A percentile compares a stretch with the other conserved stretches of the same genome.
Evolutionary conservation across 2,329 filamentous ascomycete genomes (phyloP).

Genomic region (Fusarium stilboides): DNA sequence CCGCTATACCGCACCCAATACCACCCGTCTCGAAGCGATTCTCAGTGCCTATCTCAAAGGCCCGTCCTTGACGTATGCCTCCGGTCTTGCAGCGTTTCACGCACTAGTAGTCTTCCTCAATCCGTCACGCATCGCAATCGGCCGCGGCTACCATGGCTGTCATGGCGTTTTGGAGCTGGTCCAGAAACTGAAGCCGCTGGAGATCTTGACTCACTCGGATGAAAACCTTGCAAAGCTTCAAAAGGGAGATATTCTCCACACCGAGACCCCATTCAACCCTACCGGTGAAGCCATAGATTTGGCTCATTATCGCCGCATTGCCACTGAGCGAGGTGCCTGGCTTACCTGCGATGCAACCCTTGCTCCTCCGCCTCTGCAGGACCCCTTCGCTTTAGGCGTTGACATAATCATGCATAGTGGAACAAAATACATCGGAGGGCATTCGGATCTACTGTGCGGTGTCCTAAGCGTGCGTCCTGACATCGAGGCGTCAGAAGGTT

Average conservation of each 20-base stretch:
- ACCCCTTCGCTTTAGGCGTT: conserved; percentile 85
- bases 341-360: conserved; percentile 93
- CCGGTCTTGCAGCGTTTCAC: conserved; percentile 89
- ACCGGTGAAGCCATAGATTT: conserved; percentile 86
- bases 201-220: conserved; percentile 76
- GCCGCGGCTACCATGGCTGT: conserved; percentile 91
- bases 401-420: conserved; percentile 93
- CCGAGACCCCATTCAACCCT: conserved; percentile 95
- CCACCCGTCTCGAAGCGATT: conserved; percentile 86
- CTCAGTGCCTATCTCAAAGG: conserved; percentile 81
- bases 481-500: conserved; percentile 58
- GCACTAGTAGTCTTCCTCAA: conserved; percentile 87
- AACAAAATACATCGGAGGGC: conserved; percentile 96
- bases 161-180: conserved; percentile 86
- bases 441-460: conserved; percentile 93
- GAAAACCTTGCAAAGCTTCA: conserved; percentile 76
- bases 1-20: conserved; percentile 82
- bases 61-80: conserved; percentile 82
- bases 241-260: conserved; percentile 85
- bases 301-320: conserved; percentile 77
- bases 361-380: conserved; percentile 87
- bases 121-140: conserved; percentile 85
- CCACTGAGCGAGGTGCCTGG: conserved; percentile 79
- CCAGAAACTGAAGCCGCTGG: conserved; percentile 80
- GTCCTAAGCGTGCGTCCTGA: conserved; percentile 76